Percentiles rank a stretch among this genome's conserved stretches.
Evolutionary conservation across 2,329 filamentous ascomycete genomes (phyloP).

Genomic region (Colletotrichum sp.): DNA sequence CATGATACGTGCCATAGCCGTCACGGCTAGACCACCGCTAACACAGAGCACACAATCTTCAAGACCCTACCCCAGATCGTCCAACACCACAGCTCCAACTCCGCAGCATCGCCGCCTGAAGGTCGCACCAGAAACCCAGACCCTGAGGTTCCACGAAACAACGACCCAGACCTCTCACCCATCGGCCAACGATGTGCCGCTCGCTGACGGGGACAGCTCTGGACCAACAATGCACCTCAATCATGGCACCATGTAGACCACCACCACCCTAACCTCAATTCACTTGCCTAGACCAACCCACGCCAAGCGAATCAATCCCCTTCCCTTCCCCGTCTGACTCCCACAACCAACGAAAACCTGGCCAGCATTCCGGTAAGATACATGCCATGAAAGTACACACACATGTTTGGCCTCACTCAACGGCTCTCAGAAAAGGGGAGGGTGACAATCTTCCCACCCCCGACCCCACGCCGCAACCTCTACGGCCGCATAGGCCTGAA

Average conservation of each 20-base stretch:
- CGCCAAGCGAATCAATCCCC: not conserved
- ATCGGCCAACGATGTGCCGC: not conserved
- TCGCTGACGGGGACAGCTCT: not conserved
- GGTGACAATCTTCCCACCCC: not conserved
- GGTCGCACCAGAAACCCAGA: not conserved
- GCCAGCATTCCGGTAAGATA: not conserved
- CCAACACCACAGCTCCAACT: not conserved
- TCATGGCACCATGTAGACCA: not conserved
- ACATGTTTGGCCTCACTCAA: not conserved
- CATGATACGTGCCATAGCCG: not conserved
- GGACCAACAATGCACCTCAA: not conserved
- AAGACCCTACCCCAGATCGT: not conserved
- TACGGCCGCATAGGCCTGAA: not conserved
- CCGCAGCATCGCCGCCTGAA: not conserved
- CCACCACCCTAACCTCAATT: not conserved
- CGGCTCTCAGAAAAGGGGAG: not conserved
- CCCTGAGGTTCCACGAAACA: not conserved
- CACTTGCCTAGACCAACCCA: not conserved
- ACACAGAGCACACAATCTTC: not conserved
- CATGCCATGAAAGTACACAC: not conserved
- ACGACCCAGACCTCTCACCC: not conserved
- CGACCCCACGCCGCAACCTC: not conserved
- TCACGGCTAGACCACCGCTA: not conserved
- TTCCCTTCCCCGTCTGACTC: not conserved
- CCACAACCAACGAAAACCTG: not conserved